phyloP scores from a whole-genome alignment of 23 red algal genomes.

The Gracilaria domingensis region DNA sequence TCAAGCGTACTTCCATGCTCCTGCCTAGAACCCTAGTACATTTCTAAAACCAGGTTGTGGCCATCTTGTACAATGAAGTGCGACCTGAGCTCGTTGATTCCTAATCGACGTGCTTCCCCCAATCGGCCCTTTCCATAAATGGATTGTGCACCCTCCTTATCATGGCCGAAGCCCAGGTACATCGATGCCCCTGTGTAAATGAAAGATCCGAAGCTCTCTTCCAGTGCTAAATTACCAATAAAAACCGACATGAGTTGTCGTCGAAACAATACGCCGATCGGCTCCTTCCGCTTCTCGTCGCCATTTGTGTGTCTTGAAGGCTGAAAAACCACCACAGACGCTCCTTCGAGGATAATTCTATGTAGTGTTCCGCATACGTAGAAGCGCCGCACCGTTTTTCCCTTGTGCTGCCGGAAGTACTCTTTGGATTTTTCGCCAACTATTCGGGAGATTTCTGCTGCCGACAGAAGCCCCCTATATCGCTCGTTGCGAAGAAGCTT shows the following conservation, averaged over 20 bases:
- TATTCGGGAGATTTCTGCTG: slow-evolving; percentile 2
- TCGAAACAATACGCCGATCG: slow-evolving; percentile 29
- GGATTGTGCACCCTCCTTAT: slow-evolving; percentile 32
- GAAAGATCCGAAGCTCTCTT: slow-evolving; percentile 57
- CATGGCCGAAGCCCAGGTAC: slow-evolving; percentile 47
- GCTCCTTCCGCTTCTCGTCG: neutral
- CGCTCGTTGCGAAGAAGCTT: neutral
- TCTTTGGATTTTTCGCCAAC: slow-evolving; percentile 46
- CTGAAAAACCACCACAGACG: neutral
- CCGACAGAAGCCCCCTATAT: slow-evolving; percentile 27
- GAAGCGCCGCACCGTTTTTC: slow-evolving; percentile 42
- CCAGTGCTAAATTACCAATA: slow-evolving; percentile 36
- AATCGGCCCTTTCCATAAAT: slow-evolving; percentile 35
- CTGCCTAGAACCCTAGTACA: neutral
- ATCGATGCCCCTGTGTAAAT: slow-evolving; percentile 24
- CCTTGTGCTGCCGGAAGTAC: slow-evolving; percentile 34
- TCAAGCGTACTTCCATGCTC: too few species aligned
- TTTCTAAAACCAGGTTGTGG: neutral
- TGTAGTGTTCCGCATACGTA: slow-evolving; percentile 30
- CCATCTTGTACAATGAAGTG: slow-evolving; percentile 14
- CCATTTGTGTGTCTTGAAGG: neutral
- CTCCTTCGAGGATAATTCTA: slow-evolving; percentile 31
- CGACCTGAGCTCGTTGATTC: slow-evolving; percentile 48
- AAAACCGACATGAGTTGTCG: slow-evolving; percentile 34
- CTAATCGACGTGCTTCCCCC: slow-evolving; percentile 33